Evolutionary conservation across 1,139 yeast genomes (phyloP).

Genomic region (Zygoascus sp.): DNA sequence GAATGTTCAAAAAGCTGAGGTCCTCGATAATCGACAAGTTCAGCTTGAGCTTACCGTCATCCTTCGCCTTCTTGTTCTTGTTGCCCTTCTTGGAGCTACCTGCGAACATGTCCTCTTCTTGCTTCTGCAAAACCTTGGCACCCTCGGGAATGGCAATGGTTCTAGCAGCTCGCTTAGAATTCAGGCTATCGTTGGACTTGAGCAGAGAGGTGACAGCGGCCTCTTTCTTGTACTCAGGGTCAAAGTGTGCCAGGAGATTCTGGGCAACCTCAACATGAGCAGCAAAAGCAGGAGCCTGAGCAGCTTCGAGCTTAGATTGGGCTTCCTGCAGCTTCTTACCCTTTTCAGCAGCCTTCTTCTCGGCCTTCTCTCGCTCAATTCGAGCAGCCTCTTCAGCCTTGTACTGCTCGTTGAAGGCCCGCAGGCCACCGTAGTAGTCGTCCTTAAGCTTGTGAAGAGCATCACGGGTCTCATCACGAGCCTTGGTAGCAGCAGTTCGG

Average conservation of each 20-base stretch:
- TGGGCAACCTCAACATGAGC: conserved; percentile 71
- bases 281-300: conserved; percentile 76
- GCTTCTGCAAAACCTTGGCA: conserved; percentile 60
- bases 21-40: conserved; percentile 79
- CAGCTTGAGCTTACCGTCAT: conserved; percentile 55
- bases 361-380: conserved; percentile 53
- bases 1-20: conserved; percentile 69
- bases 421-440: conserved; percentile 31
- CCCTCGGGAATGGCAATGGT: conserved; percentile 58
- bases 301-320: conserved; percentile 64
- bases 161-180: conserved; percentile 35
- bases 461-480: conserved; percentile 63
- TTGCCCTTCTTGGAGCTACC: conserved; percentile 46
- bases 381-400: conserved; percentile 57
- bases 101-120: conserved; percentile 52
- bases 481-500: conserved; percentile 64
- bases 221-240: conserved; percentile 58
- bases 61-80: conserved; percentile 41
- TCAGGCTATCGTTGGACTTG: conserved; percentile 23
- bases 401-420: conserved; percentile 39
- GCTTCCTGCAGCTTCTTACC: conserved; percentile 41
- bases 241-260: conserved; percentile 64
- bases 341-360: conserved; percentile 40
- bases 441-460: conserved; percentile 51
- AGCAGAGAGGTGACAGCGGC: conserved; percentile 15